Evolutionary conservation across 148 eudicot genomes (phyloP).

Genomic region (Mesembryanthemum crystallinum): DNA sequence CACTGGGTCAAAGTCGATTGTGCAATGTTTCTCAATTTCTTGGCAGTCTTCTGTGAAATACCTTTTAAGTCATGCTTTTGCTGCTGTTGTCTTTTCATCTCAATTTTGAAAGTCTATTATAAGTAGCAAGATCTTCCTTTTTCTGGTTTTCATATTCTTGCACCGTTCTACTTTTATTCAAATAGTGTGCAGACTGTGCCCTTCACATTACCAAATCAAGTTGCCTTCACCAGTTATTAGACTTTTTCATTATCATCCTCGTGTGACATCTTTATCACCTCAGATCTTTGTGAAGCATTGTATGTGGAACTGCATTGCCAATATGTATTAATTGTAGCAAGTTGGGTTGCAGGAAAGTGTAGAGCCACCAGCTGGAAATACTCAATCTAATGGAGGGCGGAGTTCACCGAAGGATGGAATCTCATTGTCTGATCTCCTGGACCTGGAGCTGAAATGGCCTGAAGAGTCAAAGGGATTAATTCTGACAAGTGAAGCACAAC

Average conservation of each 20-base stretch:
- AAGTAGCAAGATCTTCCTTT: neutral
- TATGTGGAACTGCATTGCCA: neutral
- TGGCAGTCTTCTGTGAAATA: neutral
- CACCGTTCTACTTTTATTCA: neutral
- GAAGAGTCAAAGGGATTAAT: slow-evolving; percentile 49
- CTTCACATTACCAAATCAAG: neutral
- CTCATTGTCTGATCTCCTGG: slow-evolving; percentile 58
- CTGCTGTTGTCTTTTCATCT: neutral
- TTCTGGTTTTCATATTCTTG: neutral
- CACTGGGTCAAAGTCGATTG: too few species aligned
- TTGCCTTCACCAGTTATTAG: neutral
- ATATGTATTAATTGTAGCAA: neutral
- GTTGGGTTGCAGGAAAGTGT: slow-evolving; percentile 60
- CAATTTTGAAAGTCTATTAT: neutral
- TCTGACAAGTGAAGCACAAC: slow-evolving; percentile 22
- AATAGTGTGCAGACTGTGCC: neutral
- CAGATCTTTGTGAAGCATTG: neutral
- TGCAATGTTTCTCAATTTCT: neutral
- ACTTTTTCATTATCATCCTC: neutral
- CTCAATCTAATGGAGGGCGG: slow-evolving; percentile 40
- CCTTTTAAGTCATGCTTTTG: neutral
- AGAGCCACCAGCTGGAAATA: slow-evolving; percentile 38
- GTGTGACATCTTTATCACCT: neutral
- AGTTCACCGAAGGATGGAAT: slow-evolving; percentile 40
- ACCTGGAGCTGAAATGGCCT: slow-evolving; percentile 66